These are phyloP conservation scores for Acanthamoeba sp. DNA, from an alignment of 208 protist species.

Conservation along the genomic window DNA sequence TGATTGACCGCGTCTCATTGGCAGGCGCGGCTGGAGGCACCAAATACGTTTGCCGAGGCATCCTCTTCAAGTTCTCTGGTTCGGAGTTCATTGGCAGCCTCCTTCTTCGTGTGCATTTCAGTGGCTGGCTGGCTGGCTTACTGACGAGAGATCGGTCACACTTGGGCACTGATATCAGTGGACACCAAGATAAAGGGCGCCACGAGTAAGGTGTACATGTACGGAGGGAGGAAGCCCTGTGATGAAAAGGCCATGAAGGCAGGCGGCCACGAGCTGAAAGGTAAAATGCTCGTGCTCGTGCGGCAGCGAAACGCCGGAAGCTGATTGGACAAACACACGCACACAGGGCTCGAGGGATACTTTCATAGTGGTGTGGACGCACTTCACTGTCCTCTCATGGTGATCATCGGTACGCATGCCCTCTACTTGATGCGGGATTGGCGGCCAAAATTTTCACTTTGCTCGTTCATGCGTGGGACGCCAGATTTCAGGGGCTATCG, in stretches of 20 bases:
- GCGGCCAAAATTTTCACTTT: too few species aligned
- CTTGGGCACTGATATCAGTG: not conserved
- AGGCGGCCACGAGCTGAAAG: constrained; percentile 65
- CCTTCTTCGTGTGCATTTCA: too few species aligned
- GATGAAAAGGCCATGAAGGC: constrained; percentile 73
- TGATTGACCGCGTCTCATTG: not conserved
- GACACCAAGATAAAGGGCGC: constrained; percentile 12
- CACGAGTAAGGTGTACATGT: not conserved
- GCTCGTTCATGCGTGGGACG: too few species aligned
- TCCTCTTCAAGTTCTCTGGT: constrained; percentile 83
- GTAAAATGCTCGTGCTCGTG: not conserved
- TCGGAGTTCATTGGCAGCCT: not conserved
- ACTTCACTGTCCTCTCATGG: constrained; percentile 50
- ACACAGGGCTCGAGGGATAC: not conserved
- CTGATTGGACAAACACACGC: not conserved
- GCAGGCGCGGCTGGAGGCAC: constrained; percentile 44
- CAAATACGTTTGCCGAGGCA: constrained; percentile 78
- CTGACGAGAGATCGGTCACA: not conserved
- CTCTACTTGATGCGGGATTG: too few species aligned
- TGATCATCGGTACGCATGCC: not conserved
- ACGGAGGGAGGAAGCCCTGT: not conserved
- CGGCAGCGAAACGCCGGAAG: not conserved
- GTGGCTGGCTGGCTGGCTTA: too few species aligned
- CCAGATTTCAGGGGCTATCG: constrained; percentile 57
- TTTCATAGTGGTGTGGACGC: constrained; percentile 22